These are phyloP conservation scores for Alternaria triticimaculans DNA, from an alignment of 2,329 filamentous ascomycete genomes.

Conservation along the genomic window DNA sequence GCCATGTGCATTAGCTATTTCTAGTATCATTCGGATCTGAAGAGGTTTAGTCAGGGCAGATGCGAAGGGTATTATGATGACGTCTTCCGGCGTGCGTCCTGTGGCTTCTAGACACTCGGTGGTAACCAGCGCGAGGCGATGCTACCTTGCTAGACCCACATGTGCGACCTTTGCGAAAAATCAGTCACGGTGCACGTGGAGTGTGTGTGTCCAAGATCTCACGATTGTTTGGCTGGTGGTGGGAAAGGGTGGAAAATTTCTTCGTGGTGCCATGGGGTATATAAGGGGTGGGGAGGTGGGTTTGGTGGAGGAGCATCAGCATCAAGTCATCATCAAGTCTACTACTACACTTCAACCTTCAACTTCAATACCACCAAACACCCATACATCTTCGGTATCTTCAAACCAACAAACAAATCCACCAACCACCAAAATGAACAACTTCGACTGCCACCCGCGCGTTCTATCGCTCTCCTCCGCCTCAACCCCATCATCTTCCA, in stretches of 20 bases:
- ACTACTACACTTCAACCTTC: not conserved
- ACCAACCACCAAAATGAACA: constrained; percentile 24
- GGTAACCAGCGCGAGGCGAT: not conserved
- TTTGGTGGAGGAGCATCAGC: constrained; percentile 3
- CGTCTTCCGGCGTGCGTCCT: constrained; percentile 14
- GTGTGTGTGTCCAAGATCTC: constrained; percentile 5
- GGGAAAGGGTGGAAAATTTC: constrained; percentile 2
- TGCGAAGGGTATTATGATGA: constrained; percentile 6
- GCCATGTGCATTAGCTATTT: constrained; percentile 2
- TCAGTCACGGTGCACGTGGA: constrained; percentile 18
- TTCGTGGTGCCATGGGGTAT: constrained; percentile 13
- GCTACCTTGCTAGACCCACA: constrained; percentile 15
- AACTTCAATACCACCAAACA: not conserved
- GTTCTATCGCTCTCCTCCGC: constrained; percentile 24
- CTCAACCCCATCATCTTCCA: constrained; percentile 11
- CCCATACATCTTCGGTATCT: not conserved
- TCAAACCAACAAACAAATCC: constrained; percentile 3
- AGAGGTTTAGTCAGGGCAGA: constrained; percentile 4
- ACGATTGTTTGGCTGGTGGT: constrained; percentile 11
- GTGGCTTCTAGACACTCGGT: not conserved
- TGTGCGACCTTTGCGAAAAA: constrained; percentile 15
- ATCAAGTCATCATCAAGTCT: constrained; percentile 2
- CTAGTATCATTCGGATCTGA: not conserved
- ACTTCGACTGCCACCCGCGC: constrained; percentile 30
- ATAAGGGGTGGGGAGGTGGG: constrained; percentile 10